Percentiles rank a stretch among this genome's conserved stretches.
Conservation (phyloP, 1,284 basidiomycete species). For the Irpex lacteus region DNA sequence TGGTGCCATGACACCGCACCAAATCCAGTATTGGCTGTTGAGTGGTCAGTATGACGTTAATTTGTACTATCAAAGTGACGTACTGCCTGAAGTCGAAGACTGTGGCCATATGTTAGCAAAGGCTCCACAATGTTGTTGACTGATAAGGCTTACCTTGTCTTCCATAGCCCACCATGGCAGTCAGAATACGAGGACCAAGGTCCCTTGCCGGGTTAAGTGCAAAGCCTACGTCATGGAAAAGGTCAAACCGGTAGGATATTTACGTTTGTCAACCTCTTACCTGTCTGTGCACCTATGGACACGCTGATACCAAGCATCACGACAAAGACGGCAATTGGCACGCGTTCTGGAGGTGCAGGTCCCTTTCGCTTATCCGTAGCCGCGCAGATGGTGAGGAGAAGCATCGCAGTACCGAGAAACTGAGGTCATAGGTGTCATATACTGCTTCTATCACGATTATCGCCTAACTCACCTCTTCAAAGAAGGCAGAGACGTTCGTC, state of each 20-base stretch:
- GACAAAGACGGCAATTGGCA: conserved; percentile 54
- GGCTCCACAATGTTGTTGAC: background rate
- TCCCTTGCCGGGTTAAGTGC: conserved; percentile 67
- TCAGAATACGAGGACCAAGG: conserved; percentile 58
- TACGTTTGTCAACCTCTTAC: conserved; percentile 9
- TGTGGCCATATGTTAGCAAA: conserved; percentile 14
- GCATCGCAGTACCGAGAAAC: conserved; percentile 58
- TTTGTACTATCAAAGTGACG: background rate
- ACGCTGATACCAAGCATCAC: conserved; percentile 53
- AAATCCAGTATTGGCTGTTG: conserved; percentile 71
- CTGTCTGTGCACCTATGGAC: conserved; percentile 56
- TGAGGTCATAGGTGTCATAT: conserved; percentile 19
- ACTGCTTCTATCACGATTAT: conserved; percentile 5
- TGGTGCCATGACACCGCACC: conserved; percentile 64
- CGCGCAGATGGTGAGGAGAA: conserved; percentile 46
- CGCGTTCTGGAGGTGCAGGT: conserved; percentile 44
- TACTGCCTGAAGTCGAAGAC: conserved; percentile 42
- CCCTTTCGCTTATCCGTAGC: conserved; percentile 45
- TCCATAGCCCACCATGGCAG: conserved; percentile 62
- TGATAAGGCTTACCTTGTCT: conserved; percentile 30
- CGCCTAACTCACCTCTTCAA: conserved; percentile 43
- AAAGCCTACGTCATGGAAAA: conserved; percentile 33
- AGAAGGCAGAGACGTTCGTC: conserved; percentile 57
- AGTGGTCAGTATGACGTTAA: background rate
- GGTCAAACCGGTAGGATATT: background rate